phyloP scores from a whole-genome alignment of 805 yeast genomes.

The Cyberlindnera meyerae region DNA sequence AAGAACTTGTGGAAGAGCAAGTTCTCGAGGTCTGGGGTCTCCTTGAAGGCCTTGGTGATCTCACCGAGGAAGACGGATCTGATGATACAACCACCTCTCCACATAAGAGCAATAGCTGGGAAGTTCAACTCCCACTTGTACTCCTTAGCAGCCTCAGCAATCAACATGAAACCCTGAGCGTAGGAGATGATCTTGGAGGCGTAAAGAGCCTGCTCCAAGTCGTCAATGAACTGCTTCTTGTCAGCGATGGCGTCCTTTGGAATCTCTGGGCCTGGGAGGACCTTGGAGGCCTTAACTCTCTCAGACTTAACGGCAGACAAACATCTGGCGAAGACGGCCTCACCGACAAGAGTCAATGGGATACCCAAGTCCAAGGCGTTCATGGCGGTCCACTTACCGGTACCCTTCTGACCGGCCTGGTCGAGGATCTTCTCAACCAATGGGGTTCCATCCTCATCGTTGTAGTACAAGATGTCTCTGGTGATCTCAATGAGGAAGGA shows the following conservation, averaged over 20 bases:
- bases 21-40: conserved; percentile 90
- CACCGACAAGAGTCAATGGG: conserved; percentile 98
- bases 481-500: conserved; percentile 96
- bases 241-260: conserved; percentile 63
- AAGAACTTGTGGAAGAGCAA: conserved; percentile 94
- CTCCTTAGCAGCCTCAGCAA: conserved; percentile 96
- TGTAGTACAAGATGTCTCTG: conserved; percentile 84
- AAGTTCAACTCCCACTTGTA: conserved; percentile 96
- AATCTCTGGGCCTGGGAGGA: conserved; percentile 73
- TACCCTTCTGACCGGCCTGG: conserved; percentile 98
- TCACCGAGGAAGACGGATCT: conserved; percentile 98
- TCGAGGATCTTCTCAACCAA: conserved; percentile 95
- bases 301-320: conserved; percentile 88
- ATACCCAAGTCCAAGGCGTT: conserved; percentile 96
- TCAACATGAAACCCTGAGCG: conserved; percentile 99
- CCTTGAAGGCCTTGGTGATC: conserved; percentile 94
- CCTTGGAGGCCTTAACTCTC: conserved; percentile 79
- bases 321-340: conserved; percentile 97
- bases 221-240: conserved; percentile 80
- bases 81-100: conserved; percentile 99
- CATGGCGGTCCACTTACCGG: conserved; percentile 99
- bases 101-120: conserved; percentile 98
- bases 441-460: conserved; percentile 88
- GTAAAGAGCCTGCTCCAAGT: conserved; percentile 95
- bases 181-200: conserved; percentile 98